Conservation (phyloP, 2,329 filamentous ascomycete species). For the Onygena corvina region DNA sequence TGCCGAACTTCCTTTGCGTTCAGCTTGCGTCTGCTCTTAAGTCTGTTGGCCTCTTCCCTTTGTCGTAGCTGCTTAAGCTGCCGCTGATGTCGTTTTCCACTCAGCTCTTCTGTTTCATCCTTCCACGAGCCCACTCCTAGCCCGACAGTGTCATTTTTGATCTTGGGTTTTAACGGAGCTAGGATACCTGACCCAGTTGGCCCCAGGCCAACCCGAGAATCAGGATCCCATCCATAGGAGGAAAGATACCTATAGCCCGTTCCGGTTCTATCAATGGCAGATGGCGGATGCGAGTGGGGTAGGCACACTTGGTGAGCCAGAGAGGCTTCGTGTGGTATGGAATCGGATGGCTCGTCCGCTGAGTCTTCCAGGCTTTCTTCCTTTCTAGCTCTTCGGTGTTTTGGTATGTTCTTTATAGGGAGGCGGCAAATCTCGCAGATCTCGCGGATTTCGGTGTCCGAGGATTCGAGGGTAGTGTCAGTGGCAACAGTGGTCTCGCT, state of each 20-base stretch:
- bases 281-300: constrained; percentile 46
- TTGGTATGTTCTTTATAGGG: constrained; percentile 30
- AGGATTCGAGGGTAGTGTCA: background rate
- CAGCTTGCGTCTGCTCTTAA: constrained; percentile 40
- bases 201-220: constrained; percentile 57
- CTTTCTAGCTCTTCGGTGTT: background rate
- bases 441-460: constrained; percentile 33
- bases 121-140: constrained; percentile 44
- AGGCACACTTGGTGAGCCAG: constrained; percentile 47
- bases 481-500: background rate
- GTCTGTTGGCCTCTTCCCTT: constrained; percentile 24
- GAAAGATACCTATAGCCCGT: constrained; percentile 46
- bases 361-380: background rate
- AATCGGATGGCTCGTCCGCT: background rate
- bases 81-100: constrained; percentile 1
- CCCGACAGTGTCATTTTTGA: constrained; percentile 64
- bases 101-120: constrained; percentile 28
- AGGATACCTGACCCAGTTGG: constrained; percentile 56
- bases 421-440: constrained; percentile 50
- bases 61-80: constrained; percentile 14
- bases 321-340: constrained; percentile 37
- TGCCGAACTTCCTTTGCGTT: constrained; percentile 60
- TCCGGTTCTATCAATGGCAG: constrained; percentile 45
- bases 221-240: constrained; percentile 49
- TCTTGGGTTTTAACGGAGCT: constrained; percentile 58